Evolutionary conservation across 164 flowering plant species (phyloP).

Genomic region (Magnolia kwangsiensis): DNA sequence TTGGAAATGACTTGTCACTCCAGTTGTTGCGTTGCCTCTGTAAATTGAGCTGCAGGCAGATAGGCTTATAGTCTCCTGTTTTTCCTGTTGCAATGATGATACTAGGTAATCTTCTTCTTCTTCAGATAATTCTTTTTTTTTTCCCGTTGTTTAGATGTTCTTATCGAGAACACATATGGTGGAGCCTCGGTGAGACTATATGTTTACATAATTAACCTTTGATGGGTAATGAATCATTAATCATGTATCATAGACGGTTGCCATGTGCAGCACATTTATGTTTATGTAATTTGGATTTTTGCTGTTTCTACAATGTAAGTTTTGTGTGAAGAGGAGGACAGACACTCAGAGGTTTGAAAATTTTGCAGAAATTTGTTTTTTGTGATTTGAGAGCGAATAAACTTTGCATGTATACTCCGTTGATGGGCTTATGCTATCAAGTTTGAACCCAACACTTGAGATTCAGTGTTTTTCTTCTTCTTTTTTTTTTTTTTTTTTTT

Average conservation of each 20-base stretch:
- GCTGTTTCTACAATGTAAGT: constrained; percentile 31
- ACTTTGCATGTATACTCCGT: no score
- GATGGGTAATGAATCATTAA: background rate
- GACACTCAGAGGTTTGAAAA: background rate
- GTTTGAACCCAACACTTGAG: no score
- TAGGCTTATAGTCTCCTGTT: constrained; percentile 20
- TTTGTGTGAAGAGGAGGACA: constrained; percentile 23
- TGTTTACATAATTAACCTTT: constrained; percentile 19
- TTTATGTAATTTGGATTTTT: constrained; percentile 21
- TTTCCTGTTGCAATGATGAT: constrained; percentile 28
- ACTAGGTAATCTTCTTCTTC: background rate
- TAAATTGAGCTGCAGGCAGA: constrained; percentile 58
- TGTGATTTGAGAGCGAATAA: background rate
- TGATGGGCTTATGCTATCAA: no score
- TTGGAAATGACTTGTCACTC: background rate
- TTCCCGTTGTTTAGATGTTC: constrained; percentile 13
- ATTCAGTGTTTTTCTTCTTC: no score
- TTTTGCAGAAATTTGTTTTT: background rate
- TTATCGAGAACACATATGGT: constrained; percentile 12
- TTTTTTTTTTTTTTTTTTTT: no score
- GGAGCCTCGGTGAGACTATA: constrained; percentile 13
- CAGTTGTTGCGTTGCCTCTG: constrained; percentile 21
- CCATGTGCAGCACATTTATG: constrained; percentile 6
- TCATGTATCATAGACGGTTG: constrained; percentile 25
- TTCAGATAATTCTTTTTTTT: constrained; percentile 22